These are phyloP conservation scores for Botrytis squamosa DNA, from an alignment of 2,329 filamentous ascomycete genomes.

Conservation along the genomic window DNA sequence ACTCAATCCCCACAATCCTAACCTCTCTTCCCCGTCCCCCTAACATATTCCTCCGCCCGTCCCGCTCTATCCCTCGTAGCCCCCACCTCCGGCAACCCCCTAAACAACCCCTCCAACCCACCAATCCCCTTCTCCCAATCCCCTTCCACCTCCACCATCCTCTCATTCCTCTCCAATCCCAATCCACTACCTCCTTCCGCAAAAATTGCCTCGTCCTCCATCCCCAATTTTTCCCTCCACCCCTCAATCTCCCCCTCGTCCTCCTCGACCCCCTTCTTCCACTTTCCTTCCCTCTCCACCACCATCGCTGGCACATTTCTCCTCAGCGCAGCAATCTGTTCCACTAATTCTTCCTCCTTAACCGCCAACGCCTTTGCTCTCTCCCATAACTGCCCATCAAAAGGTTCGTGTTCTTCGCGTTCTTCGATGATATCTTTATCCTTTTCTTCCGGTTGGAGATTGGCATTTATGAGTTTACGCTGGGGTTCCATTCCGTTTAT, in stretches of 20 bases:
- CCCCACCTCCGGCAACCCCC: constrained; percentile 59
- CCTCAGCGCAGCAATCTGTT: constrained; percentile 54
- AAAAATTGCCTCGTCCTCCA: constrained; percentile 24
- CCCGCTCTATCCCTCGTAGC: constrained; percentile 65
- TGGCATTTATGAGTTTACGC: constrained; percentile 39
- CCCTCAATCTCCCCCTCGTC: constrained; percentile 31
- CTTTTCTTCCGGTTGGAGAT: constrained; percentile 36
- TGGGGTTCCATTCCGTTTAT: constrained; percentile 57
- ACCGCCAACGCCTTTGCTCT: constrained; percentile 59
- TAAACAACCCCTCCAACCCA: constrained; percentile 53
- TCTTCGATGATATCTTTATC: constrained; percentile 24
- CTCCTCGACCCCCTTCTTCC: constrained; percentile 28
- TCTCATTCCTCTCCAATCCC: constrained; percentile 40
- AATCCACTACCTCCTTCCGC: constrained; percentile 12
- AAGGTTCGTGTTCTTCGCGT: constrained; percentile 55
- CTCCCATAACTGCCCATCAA: constrained; percentile 58
- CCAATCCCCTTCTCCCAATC: constrained; percentile 50
- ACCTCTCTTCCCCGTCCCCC: constrained; percentile 22
- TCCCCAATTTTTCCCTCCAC: constrained; percentile 26
- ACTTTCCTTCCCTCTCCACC: constrained; percentile 27
- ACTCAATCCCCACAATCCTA: not conserved
- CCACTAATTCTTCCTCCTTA: constrained; percentile 62
- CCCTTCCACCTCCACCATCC: constrained; percentile 48
- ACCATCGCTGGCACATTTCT: constrained; percentile 29
- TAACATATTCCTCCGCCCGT: constrained; percentile 47